Evolutionary conservation across 495 filamentous ascomycete species (phyloP), one percentile per base, ranked within the genome.

Genomic region (Penicillium crystallinum): DNA sequence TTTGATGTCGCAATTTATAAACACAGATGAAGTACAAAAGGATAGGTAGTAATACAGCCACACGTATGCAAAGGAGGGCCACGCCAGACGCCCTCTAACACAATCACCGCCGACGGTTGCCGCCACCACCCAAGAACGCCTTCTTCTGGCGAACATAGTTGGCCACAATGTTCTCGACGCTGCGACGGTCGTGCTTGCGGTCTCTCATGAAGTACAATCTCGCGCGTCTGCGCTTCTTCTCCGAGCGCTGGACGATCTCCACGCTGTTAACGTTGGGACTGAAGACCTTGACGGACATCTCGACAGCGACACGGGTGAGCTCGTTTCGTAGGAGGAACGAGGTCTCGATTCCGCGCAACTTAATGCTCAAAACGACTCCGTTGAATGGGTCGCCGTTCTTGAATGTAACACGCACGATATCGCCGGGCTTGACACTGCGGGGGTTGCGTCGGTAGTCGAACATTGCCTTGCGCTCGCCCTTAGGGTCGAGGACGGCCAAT

Each of bases 271-370:
- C 85, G 66, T 88, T 89, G 53, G 91, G 91, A 56, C 79, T 85
- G 74, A 90, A 97, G 44, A 96, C 75, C 80, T 97, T 99, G 65
- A 85, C 89, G 81, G 89, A 96, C 89, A 96, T 91, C 81, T 99
- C 93, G n/a, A 96, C 90, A 40, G 89, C 88, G 6, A 93, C 81
- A 47, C 86, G 78, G 37, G 83, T 85, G 47, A 99, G 67, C 56
- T 91, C 81, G 61, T 90, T 91, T 22, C 93, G 78, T 46, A 99
- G 76, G 54, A 96, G 68, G 37, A 97, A 81, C 1, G 84, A 86
- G 6, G 89, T 92, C 67, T 99, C 93, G 21, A 95, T 78, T 54
- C 91, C 91, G 6, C 81, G 80, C 31, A 91, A 77, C 23, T 90
- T 84, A 63, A 97, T 92, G 58, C 84, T 87, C 59, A 99, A 67